phyloP scores from a whole-genome alignment of 2,329 filamentous ascomycete species.

The Monosporascus sp. region DNA sequence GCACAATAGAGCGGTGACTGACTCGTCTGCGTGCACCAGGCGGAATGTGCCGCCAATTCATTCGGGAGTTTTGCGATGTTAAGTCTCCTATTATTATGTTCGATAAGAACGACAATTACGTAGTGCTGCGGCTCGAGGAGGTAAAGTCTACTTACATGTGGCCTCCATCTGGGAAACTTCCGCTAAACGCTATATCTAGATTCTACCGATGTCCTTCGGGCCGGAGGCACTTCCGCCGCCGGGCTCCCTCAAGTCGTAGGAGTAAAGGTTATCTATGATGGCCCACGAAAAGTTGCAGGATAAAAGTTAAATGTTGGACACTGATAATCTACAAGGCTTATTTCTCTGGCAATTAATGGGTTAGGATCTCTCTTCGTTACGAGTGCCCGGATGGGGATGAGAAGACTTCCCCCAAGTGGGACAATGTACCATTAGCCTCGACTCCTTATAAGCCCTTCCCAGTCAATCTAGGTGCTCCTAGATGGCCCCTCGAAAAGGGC shows the following conservation, averaged over 20 bases:
- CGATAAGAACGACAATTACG: slow-evolving; percentile 69
- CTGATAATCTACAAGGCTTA: neutral
- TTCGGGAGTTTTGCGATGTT: slow-evolving; percentile 69
- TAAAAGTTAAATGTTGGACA: too few species aligned
- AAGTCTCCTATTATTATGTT: slow-evolving; percentile 85
- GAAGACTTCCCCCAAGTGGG: too few species aligned
- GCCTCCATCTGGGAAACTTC: neutral
- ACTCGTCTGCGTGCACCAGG: neutral
- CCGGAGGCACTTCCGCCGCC: slow-evolving; percentile 51
- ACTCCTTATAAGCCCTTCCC: too few species aligned
- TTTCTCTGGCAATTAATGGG: too few species aligned
- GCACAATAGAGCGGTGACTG: too few species aligned
- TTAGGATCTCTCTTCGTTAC: too few species aligned
- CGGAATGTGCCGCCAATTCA: slow-evolving; percentile 94
- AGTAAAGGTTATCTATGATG: neutral
- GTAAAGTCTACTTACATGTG: slow-evolving; percentile 32
- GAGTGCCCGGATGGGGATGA: too few species aligned
- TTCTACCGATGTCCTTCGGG: slow-evolving; percentile 65
- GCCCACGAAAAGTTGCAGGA: too few species aligned
- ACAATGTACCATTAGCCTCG: too few species aligned
- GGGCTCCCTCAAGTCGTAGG: slow-evolving; percentile 4
- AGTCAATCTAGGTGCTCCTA: too few species aligned
- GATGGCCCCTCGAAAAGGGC: too few species aligned
- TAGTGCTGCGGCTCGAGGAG: slow-evolving; percentile 65
- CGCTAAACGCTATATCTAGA: slow-evolving; percentile 31